phyloP scores from a whole-genome alignment of 1,284 basidiomycete genomes.

The Rhodotorula glutinis region DNA sequence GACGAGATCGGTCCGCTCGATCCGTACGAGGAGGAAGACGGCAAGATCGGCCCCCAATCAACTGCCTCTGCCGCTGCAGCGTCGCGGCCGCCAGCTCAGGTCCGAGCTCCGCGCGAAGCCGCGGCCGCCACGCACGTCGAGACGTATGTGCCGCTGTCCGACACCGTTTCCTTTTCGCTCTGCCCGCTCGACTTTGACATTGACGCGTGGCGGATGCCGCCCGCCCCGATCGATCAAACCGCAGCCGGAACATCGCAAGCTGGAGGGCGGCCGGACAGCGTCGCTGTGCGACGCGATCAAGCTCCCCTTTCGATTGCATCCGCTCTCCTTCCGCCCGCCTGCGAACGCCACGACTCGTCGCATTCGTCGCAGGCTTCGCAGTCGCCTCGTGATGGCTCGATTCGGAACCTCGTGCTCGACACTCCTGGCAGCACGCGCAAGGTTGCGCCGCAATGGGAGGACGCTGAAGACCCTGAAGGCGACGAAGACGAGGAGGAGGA shows the following conservation, averaged over 20 bases:
- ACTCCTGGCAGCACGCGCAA: conserved; percentile 1
- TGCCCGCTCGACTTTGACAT: conserved; percentile 13
- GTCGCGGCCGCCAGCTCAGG: not conserved
- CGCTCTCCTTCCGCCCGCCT: not conserved
- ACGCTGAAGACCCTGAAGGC: conserved; percentile 6
- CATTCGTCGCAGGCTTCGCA: not conserved
- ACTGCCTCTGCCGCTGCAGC: conserved; percentile 1
- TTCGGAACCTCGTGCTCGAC: conserved; percentile 10
- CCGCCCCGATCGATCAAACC: not conserved
- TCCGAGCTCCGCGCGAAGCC: too few species aligned
- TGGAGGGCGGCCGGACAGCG: not conserved
- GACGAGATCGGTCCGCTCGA: conserved; percentile 21
- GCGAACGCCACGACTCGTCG: not conserved
- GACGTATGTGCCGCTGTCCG: not conserved
- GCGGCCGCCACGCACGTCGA: not conserved
- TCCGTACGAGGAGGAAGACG: conserved; percentile 7
- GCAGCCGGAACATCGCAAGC: not conserved
- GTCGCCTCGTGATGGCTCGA: conserved; percentile 13
- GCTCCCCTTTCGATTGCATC: not conserved
- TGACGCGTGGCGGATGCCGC: conserved; percentile 1
- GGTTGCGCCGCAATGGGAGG: conserved; percentile 5
- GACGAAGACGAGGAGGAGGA: conserved; percentile 33
- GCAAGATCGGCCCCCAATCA: conserved; percentile 5
- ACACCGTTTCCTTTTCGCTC: conserved; percentile 10
- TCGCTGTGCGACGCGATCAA: not conserved